Evolutionary conservation across 306 rosid species (phyloP).

Genomic region (Corylus avellana): DNA sequence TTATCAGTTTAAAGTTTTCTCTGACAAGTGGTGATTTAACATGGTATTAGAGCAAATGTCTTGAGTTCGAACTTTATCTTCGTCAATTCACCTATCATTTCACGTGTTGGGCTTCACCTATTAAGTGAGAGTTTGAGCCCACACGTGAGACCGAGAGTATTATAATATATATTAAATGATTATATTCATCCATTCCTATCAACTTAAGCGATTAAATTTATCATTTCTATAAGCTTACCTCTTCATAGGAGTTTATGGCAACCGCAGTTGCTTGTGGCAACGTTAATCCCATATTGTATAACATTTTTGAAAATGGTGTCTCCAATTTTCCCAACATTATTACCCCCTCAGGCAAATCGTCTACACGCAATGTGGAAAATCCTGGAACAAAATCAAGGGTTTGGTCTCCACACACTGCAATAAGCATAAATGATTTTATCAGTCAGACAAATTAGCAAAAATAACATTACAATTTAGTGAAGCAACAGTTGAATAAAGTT

Average conservation of each 20-base stretch:
- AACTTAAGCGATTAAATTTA: no score
- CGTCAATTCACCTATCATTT: no score
- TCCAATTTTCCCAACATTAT: constrained; percentile 14
- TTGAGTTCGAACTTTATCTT: no score
- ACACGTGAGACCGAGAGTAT: no score
- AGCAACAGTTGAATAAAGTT: not conserved
- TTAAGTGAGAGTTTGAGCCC: no score
- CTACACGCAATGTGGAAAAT: constrained; percentile 32
- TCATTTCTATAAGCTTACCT: not conserved
- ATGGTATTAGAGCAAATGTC: no score
- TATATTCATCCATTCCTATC: no score
- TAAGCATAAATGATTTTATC: not conserved
- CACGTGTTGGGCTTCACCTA: no score
- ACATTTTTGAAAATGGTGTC: constrained; percentile 42
- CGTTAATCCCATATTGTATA: constrained; percentile 55
- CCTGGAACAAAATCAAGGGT: constrained; percentile 54
- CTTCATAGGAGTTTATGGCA: constrained; percentile 59
- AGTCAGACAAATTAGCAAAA: not conserved
- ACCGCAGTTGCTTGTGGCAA: constrained; percentile 61
- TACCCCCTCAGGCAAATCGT: constrained; percentile 60
- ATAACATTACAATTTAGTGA: not conserved
- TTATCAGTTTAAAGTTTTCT: no score
- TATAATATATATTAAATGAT: no score
- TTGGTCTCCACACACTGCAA: constrained; percentile 27
- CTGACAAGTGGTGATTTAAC: no score